Conservation (phyloP, 352 stramenopile genomes). For the Pseudoperonospora humuli region DNA sequence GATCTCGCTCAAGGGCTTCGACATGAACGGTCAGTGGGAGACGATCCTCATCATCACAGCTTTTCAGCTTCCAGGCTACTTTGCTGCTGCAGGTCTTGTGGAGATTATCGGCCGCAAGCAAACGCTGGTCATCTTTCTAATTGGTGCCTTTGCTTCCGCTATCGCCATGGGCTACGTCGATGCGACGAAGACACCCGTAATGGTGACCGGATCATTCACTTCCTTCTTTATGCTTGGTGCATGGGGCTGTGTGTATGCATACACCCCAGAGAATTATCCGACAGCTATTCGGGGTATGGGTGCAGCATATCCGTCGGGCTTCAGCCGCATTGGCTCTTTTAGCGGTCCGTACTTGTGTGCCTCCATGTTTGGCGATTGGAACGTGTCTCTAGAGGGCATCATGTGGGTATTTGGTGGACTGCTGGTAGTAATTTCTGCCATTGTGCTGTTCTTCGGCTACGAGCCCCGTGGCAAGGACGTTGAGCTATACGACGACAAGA, state of each 20-base stretch:
- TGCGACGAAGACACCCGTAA: slow-evolving; percentile 30
- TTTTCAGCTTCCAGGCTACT: slow-evolving; percentile 57
- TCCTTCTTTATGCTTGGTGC: slow-evolving; percentile 66
- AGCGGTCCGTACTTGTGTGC: slow-evolving; percentile 51
- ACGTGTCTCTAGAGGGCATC: slow-evolving; percentile 48
- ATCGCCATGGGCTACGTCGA: slow-evolving; percentile 59
- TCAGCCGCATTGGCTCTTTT: slow-evolving; percentile 62
- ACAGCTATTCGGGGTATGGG: slow-evolving; percentile 62
- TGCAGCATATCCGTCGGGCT: slow-evolving; percentile 51
- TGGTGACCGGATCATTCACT: slow-evolving; percentile 41
- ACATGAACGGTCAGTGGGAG: slow-evolving; percentile 47
- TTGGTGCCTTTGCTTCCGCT: slow-evolving; percentile 34
- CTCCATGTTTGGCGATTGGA: slow-evolving; percentile 53
- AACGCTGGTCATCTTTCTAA: slow-evolving; percentile 48
- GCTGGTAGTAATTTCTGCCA: slow-evolving; percentile 42
- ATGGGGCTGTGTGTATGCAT: slow-evolving; percentile 65
- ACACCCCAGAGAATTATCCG: slow-evolving; percentile 72
- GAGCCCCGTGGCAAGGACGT: slow-evolving; percentile 63
- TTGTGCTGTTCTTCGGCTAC: slow-evolving; percentile 57
- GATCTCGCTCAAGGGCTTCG: slow-evolving; percentile 47
- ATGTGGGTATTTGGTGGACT: slow-evolving; percentile 66
- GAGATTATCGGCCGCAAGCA: slow-evolving; percentile 44
- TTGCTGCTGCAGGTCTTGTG: slow-evolving; percentile 42
- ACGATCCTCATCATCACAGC: slow-evolving; percentile 54
- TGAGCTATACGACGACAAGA: slow-evolving; percentile 35